Conservation (phyloP, 768 basidiomycete species). For the Serendipita indica region DNA sequence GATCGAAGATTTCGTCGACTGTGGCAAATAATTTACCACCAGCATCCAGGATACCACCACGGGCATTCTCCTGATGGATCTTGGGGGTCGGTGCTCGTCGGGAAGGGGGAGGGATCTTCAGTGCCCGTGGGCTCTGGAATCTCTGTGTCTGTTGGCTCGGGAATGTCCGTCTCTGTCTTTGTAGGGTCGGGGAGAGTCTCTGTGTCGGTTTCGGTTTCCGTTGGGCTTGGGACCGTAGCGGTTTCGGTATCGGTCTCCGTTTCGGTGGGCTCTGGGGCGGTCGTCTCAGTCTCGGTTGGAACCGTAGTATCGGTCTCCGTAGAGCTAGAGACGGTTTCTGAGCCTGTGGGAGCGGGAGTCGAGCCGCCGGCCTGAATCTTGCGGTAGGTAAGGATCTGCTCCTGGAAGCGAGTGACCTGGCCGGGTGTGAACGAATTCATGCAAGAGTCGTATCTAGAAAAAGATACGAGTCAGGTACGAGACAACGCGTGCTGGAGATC, state of each 20-base stretch:
- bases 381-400: slow-evolving; percentile 15
- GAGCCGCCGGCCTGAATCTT: not conserved
- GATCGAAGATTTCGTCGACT: too few species aligned
- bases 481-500: not conserved
- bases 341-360: not conserved
- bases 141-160: not conserved
- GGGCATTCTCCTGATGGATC: not conserved
- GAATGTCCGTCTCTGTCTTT: not conserved
- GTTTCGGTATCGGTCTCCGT: not conserved
- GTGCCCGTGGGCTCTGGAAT: not conserved
- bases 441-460: slow-evolving; percentile 14
- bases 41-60: not conserved
- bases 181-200: not conserved
- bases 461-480: not conserved
- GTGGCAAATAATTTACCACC: not conserved
- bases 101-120: not conserved
- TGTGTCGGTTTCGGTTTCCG: not conserved
- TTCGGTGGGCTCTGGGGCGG: slow-evolving; percentile 1
- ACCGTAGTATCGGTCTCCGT: not conserved
- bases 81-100: not conserved
- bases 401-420: slow-evolving; percentile 18
- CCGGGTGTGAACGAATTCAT: slow-evolving; percentile 19
- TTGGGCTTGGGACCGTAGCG: not conserved
- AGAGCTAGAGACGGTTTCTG: not conserved
- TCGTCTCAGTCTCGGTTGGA: not conserved